A percentile compares a stretch with the other conserved stretches of the same genome.
These are phyloP conservation scores for Rhizopus sp. DNA, from an alignment of 371 early-diverging fungal species.

Conservation along the genomic window DNA sequence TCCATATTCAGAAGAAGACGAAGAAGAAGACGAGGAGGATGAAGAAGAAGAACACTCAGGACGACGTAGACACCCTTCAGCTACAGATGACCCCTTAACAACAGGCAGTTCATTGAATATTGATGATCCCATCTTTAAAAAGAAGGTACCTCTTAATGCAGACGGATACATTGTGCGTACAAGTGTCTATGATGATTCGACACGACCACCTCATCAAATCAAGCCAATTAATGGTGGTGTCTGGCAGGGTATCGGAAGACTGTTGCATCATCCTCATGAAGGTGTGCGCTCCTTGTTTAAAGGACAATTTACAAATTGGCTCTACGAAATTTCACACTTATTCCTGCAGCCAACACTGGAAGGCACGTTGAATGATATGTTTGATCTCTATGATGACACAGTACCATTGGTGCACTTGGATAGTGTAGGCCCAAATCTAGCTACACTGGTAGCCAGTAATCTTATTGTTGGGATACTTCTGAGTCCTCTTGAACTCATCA, in stretches of 20 bases:
- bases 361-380: constrained; percentile 71
- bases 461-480: constrained; percentile 70
- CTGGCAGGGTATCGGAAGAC: constrained; percentile 54
- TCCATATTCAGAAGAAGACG: constrained; percentile 30
- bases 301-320: constrained; percentile 77
- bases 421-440: constrained; percentile 64
- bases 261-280: constrained; percentile 66
- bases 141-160: constrained; percentile 45
- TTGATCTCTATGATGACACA: constrained; percentile 79
- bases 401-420: constrained; percentile 74
- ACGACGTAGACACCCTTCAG: constrained; percentile 22
- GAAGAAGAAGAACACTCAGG: constrained; percentile 25
- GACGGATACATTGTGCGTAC: constrained; percentile 66
- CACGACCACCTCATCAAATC: constrained; percentile 64
- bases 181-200: constrained; percentile 60
- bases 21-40: constrained; percentile 38
- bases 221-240: constrained; percentile 62
- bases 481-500: constrained; percentile 80
- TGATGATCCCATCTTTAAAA: constrained; percentile 42
- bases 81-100: constrained; percentile 16
- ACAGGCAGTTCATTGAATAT: constrained; percentile 30
- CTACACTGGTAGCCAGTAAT: constrained; percentile 72
- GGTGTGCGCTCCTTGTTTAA: constrained; percentile 68
- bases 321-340: constrained; percentile 70
- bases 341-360: constrained; percentile 82